These are phyloP conservation scores for Debaryomyces subglobosus DNA, from an alignment of 1,139 yeast genomes.

Conservation along the genomic window DNA sequence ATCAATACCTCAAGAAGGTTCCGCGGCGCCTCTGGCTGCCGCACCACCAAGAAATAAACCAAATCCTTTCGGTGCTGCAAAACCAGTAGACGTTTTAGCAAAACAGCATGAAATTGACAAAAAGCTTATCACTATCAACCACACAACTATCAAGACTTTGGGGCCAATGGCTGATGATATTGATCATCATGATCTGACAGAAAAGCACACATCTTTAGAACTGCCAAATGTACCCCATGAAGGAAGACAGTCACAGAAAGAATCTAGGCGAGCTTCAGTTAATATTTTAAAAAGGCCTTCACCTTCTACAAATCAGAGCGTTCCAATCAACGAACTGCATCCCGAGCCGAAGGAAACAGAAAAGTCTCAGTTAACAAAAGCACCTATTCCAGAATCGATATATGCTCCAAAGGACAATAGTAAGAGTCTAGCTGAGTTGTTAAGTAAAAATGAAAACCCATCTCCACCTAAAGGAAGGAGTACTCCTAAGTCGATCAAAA, in stretches of 20 bases:
- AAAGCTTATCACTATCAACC: slow-evolving; percentile 53
- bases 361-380: slow-evolving; percentile 1
- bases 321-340: slow-evolving; percentile 12
- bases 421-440: slow-evolving; percentile 43
- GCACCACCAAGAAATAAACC: slow-evolving; percentile 28
- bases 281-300: slow-evolving; percentile 22
- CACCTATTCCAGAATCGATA: slow-evolving; percentile 5
- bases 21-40: background rate
- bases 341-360: slow-evolving; percentile 5
- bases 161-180: slow-evolving; percentile 29
- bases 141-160: slow-evolving; percentile 59
- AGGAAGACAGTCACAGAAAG: slow-evolving; percentile 18
- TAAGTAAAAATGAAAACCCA: slow-evolving; percentile 28
- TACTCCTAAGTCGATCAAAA: slow-evolving; percentile 23
- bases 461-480: slow-evolving; percentile 18
- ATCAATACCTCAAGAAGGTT: background rate
- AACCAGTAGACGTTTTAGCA: slow-evolving; percentile 47
- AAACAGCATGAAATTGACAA: slow-evolving; percentile 47
- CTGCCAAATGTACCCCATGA: slow-evolving; percentile 16
- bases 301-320: slow-evolving; percentile 23
- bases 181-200: background rate
- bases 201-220: background rate
- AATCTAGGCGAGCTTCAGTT: slow-evolving; percentile 18
- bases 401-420: slow-evolving; percentile 22
- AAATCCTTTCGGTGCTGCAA: slow-evolving; percentile 52